Base-by-base conservation (phyloP, 73 alveolate species). In the Uronychia binucleata region DNA sequence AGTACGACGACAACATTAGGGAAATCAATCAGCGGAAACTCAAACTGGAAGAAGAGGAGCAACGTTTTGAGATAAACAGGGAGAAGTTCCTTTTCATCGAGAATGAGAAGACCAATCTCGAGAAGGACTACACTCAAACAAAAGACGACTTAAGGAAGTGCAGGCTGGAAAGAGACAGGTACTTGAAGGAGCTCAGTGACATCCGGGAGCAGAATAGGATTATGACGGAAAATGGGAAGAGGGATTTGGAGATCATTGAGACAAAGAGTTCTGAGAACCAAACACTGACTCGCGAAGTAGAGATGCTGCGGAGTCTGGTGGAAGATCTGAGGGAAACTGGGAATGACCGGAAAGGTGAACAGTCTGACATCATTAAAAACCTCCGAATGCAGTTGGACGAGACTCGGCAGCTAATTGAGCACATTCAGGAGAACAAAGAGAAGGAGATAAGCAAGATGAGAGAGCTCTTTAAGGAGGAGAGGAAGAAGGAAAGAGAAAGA, bases 21-120 rank as follows among this genome's bases (percentile, higher is more conserved):
- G 92, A 86, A 1, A 1, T 88, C 26, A 82, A 60, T 31, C 26
- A 81, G 1, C 74, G 94, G 31, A 88, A 86, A 58, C 81, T 88
- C 59, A 58, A 92, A 35, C 80, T 92, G 19, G 94, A 92, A 57
- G 97, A 80, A 58, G 92, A 80, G n/a, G 89, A 80, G 75, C 80
- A 88, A 30, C 33, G 80, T 58, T 46, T 92, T 30, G 59, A 80
- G 79, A 0, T 84, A n/a, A 88, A 92, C 46, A 83, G 76, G 34
- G 92, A 83, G 25, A 78, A 90, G 33, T 67, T 77, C 78, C 67
- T 81, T 11, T 34, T 78, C 27, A 31, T 83, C 28, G 95, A 88
- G 57, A 86, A 84, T 13, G 86, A 59, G 58, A 84, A 83, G 30
- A 79, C 33, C 0, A 76, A 33, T 0, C 27, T 83, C 26, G 88